Evolutionary conservation across 495 filamentous ascomycete genomes (phyloP).

Genomic region (Acidiella bohemica): DNA sequence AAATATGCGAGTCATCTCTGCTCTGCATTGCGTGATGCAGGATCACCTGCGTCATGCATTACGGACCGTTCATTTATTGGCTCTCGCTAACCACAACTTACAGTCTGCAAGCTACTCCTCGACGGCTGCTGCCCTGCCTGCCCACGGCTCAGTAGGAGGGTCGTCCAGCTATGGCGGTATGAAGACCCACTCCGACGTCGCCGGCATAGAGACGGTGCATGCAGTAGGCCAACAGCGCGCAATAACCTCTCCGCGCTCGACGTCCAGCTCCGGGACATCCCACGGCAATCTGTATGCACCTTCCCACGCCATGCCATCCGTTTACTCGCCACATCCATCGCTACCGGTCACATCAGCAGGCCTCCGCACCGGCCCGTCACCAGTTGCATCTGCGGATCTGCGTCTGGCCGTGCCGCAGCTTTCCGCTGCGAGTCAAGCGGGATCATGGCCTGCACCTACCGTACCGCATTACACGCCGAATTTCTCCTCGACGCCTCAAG

Average conservation of each 20-base stretch:
- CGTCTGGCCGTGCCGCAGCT: slow-evolving; percentile 12
- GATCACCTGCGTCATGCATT: slow-evolving; percentile 6
- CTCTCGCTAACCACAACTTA: slow-evolving; percentile 6
- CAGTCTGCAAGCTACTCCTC: slow-evolving; percentile 31
- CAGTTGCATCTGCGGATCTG: slow-evolving; percentile 10
- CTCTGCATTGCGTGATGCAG: slow-evolving; percentile 6
- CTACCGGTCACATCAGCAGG: slow-evolving; percentile 8
- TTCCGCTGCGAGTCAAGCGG: slow-evolving; percentile 10
- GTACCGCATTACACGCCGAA: slow-evolving; percentile 10
- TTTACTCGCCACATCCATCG: slow-evolving; percentile 10
- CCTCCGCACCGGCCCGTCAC: slow-evolving; percentile 15
- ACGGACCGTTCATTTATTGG: slow-evolving; percentile 3
- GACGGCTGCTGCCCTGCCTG: slow-evolving; percentile 29
- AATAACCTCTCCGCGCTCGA: slow-evolving; percentile 12
- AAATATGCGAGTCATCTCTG: slow-evolving; percentile 68
- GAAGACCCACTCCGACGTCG: slow-evolving; percentile 5
- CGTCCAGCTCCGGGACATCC: slow-evolving; percentile 12
- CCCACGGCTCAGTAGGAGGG: slow-evolving; percentile 8
- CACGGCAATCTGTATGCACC: slow-evolving; percentile 7
- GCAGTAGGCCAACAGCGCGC: slow-evolving; percentile 2
- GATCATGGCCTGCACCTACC: slow-evolving; percentile 15
- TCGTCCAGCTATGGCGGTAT: slow-evolving; percentile 5
- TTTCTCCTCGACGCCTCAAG: slow-evolving; percentile 1
- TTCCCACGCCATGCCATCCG: slow-evolving; percentile 3
- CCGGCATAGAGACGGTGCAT: background rate